Percentiles rank a stretch among this genome's conserved stretches.
These are phyloP conservation scores for Austroboletus festivus DNA, from an alignment of 768 basidiomycete genomes.

Conservation along the genomic window DNA sequence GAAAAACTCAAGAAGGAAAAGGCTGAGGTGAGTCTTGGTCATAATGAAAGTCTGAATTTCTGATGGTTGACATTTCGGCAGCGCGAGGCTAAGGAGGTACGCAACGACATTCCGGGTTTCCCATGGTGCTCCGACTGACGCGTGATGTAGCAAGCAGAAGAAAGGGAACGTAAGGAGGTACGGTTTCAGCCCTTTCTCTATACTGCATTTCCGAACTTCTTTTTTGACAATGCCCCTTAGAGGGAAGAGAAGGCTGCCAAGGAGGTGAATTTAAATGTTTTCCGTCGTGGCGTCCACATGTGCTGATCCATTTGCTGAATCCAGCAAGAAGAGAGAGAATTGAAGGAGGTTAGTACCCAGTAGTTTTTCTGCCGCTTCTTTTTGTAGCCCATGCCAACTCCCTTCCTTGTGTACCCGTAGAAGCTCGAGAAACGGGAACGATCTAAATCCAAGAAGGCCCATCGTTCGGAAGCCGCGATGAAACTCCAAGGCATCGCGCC, in stretches of 20 bases:
- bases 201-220: not conserved
- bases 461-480: slow-evolving; percentile 33
- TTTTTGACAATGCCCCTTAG: slow-evolving; percentile 17
- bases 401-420: slow-evolving; percentile 25
- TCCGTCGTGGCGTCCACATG: not conserved
- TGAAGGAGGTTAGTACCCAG: slow-evolving; percentile 38
- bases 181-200: not conserved
- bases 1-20: slow-evolving; percentile 84
- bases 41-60: not conserved
- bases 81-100: slow-evolving; percentile 74
- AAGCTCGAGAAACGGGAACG: slow-evolving; percentile 57
- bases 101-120: slow-evolving; percentile 3
- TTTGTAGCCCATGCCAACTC: not conserved
- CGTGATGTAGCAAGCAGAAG: slow-evolving; percentile 46
- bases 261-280: slow-evolving; percentile 42
- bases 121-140: not conserved
- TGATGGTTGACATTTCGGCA: slow-evolving; percentile 29
- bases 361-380: not conserved
- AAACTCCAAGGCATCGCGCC: slow-evolving; percentile 20
- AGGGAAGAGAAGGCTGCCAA: slow-evolving; percentile 55
- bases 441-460: slow-evolving; percentile 51
- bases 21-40: slow-evolving; percentile 42
- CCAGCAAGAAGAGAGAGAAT: slow-evolving; percentile 44
- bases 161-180: slow-evolving; percentile 62
- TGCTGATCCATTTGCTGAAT: slow-evolving; percentile 22